A percentile compares a stretch with the other conserved stretches of the same genome.
Conservation (phyloP, 2,329 filamentous ascomycete species). For the Exserohilum rostratum region DNA sequence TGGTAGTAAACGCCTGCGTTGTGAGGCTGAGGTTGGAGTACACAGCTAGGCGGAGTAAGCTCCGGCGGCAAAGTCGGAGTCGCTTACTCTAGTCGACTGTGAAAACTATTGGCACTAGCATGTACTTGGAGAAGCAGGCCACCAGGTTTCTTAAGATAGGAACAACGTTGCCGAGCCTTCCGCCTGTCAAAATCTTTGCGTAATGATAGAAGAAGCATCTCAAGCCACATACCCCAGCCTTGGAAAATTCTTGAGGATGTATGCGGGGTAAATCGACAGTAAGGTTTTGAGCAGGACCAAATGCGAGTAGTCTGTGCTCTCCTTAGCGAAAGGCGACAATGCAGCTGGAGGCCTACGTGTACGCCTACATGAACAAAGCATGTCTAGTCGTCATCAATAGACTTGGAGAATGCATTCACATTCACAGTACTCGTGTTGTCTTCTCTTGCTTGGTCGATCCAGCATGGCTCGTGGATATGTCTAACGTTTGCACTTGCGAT, state of each 20-base stretch:
- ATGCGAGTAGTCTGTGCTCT: neutral
- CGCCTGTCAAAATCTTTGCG: neutral
- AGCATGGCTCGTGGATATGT: neutral
- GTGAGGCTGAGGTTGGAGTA: neutral
- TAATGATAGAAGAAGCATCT: constrained; percentile 7
- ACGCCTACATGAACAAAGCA: too few species aligned
- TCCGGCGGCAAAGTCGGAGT: constrained; percentile 8
- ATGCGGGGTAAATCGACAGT: constrained; percentile 1
- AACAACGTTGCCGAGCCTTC: constrained; percentile 19
- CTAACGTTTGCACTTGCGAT: neutral
- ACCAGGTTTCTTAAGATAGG: constrained; percentile 3
- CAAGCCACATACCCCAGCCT: constrained; percentile 2
- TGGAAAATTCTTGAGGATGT: neutral
- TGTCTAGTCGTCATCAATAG: neutral
- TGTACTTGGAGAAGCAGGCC: neutral
- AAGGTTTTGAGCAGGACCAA: neutral
- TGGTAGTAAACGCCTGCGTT: neutral
- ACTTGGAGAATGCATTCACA: neutral
- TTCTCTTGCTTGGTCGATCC: neutral
- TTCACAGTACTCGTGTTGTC: neutral
- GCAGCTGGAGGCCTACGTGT: neutral
- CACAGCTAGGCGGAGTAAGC: neutral
- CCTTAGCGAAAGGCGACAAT: neutral
- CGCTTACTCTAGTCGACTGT: neutral
- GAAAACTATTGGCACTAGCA: constrained; percentile 10